Evolutionary conservation across 371 early-diverging fungal genomes (phyloP).

Genomic region (Parasitella parasitica): DNA sequence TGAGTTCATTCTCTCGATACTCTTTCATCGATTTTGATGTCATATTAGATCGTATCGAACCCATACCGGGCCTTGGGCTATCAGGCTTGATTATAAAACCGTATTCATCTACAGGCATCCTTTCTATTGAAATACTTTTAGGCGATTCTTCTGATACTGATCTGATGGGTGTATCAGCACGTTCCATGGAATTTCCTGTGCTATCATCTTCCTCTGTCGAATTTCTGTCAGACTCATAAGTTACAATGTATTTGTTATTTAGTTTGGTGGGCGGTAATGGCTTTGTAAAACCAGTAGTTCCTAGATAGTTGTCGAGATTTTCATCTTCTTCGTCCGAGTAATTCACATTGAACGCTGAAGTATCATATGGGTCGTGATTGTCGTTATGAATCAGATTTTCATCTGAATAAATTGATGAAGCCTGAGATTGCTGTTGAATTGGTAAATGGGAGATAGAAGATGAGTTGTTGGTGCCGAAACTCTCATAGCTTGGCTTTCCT

Average conservation of each 20-base stretch:
- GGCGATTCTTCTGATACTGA: not conserved
- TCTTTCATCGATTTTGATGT: conserved; percentile 40
- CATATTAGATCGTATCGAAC: conserved; percentile 18
- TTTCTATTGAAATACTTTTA: not conserved
- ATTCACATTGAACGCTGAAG: conserved; percentile 42
- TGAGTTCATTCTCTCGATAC: conserved; percentile 52
- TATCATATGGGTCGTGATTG: conserved; percentile 21
- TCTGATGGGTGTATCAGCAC: not conserved
- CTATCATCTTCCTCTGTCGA: not conserved
- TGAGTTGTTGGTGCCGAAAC: conserved; percentile 15
- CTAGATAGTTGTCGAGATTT: not conserved
- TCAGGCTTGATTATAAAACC: conserved; percentile 52
- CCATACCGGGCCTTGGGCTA: not conserved
- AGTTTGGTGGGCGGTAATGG: not conserved
- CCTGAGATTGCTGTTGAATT: not conserved
- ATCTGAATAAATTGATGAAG: not conserved
- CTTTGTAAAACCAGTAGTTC: not conserved
- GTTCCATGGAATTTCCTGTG: not conserved
- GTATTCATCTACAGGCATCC: conserved; percentile 47
- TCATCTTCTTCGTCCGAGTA: conserved; percentile 42
- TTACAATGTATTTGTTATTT: not conserved
- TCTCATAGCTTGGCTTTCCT: conserved; percentile 35
- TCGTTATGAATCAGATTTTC: not conserved
- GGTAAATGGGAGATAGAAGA: conserved; percentile 14
- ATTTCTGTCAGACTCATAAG: not conserved